A percentile compares a stretch with the other conserved stretches of the same genome.
These are phyloP conservation scores for Vigna radiata DNA, from an alignment of 306 rosid species.

Conservation along the genomic window DNA sequence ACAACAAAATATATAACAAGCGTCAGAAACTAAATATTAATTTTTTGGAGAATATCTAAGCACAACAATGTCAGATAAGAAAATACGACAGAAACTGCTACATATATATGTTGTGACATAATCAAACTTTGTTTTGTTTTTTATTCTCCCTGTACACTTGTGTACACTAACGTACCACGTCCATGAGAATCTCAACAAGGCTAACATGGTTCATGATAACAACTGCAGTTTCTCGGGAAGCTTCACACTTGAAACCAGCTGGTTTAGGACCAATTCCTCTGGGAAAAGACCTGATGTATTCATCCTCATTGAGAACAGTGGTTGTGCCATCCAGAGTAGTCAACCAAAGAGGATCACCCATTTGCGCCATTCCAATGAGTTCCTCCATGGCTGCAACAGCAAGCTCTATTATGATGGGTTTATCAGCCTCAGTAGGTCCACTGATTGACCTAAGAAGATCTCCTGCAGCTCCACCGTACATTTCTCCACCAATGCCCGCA, in stretches of 20 bases:
- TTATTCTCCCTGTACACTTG: no score
- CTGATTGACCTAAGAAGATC: slow-evolving; percentile 77
- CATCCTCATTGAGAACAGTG: slow-evolving; percentile 76
- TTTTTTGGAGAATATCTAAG: not conserved
- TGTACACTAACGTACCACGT: slow-evolving; percentile 57
- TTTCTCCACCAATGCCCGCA: slow-evolving; percentile 63
- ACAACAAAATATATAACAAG: not conserved
- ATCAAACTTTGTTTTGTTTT: no score
- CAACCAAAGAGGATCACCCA: slow-evolving; percentile 95
- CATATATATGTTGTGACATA: no score
- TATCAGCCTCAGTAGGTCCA: slow-evolving; percentile 80
- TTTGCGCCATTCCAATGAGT: slow-evolving; percentile 83
- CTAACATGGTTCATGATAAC: slow-evolving; percentile 91
- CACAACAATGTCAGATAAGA: not conserved
- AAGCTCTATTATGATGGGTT: slow-evolving; percentile 86
- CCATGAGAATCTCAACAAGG: slow-evolving; percentile 97
- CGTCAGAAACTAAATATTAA: not conserved
- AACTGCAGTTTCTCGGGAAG: slow-evolving; percentile 83
- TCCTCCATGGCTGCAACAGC: slow-evolving; percentile 99
- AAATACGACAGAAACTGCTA: not conserved
- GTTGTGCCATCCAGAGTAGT: slow-evolving; percentile 68
- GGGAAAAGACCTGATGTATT: slow-evolving; percentile 81
- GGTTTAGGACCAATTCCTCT: slow-evolving; percentile 85
- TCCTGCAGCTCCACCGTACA: slow-evolving; percentile 71
- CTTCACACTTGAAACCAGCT: slow-evolving; percentile 79